A percentile compares a stretch with the other conserved stretches of the same genome.
Evolutionary conservation across 305 asterid species (phyloP).

Genomic region (Solanum hybrid): DNA sequence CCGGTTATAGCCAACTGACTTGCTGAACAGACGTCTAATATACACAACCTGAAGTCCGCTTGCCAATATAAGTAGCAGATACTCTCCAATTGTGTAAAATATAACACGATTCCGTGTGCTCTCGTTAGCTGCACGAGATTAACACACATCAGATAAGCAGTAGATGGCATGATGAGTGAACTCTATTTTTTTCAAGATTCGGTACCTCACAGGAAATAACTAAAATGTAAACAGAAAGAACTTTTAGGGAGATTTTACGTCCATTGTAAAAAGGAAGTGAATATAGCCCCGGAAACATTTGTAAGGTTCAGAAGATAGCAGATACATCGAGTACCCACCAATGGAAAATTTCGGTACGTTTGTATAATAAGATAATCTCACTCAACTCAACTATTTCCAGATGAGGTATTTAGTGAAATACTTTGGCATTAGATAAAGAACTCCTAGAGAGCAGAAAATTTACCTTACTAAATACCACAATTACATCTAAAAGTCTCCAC

Average conservation of each 20-base stretch:
- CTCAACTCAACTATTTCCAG: background rate
- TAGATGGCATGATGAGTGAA: background rate
- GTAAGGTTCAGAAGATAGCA: background rate
- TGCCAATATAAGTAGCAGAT: conserved; percentile 61
- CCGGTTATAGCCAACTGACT: conserved; percentile 78
- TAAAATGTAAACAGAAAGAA: background rate
- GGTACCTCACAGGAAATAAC: background rate
- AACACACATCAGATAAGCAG: background rate
- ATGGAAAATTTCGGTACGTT: background rate
- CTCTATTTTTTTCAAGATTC: background rate
- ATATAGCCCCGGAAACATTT: background rate
- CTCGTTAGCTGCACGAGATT: conserved; percentile 64
- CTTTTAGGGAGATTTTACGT: background rate
- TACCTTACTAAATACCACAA: background rate
- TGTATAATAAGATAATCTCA: background rate
- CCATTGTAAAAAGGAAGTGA: background rate
- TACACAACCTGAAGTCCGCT: conserved; percentile 79
- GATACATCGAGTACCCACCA: background rate
- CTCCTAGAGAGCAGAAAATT: background rate
- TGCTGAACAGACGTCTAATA: conserved; percentile 80
- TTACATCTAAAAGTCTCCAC: background rate
- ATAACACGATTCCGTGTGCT: conserved; percentile 80
- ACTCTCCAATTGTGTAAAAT: conserved; percentile 76
- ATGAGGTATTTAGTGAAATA: background rate
- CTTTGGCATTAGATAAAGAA: background rate